phyloP scores from a whole-genome alignment of 177 flowering plant genomes.

The Vitis hybrid region DNA sequence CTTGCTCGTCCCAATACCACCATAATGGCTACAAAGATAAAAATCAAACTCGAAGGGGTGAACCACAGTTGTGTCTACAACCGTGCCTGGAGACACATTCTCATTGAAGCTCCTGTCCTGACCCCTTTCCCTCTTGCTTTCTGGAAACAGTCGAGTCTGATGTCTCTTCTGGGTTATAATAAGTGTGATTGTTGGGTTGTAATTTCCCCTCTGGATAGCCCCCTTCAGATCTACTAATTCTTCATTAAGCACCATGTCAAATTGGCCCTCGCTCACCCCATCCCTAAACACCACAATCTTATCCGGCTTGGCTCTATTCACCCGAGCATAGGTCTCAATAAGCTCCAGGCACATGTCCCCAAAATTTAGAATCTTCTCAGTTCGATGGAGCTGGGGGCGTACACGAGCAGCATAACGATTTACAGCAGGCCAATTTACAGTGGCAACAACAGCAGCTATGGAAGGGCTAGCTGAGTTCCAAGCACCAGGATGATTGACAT shows the following conservation, averaged over 20 bases:
- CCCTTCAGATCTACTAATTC: conserved; percentile 54
- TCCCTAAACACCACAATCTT: conserved; percentile 76
- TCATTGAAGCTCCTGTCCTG: conserved; percentile 16
- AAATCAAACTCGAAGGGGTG: conserved; percentile 70
- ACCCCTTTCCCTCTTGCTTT: conserved; percentile 24
- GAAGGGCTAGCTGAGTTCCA: conserved; percentile 50
- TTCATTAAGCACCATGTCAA: conserved; percentile 73
- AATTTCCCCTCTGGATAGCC: conserved; percentile 25
- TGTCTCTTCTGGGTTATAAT: conserved; percentile 79
- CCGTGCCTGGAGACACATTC: conserved; percentile 77
- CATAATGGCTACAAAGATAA: conserved; percentile 74
- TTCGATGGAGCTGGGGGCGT: conserved; percentile 44
- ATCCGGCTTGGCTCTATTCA: conserved; percentile 40
- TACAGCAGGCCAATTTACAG: conserved; percentile 81
- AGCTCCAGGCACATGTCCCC: conserved; percentile 67
- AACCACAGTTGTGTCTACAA: conserved; percentile 61
- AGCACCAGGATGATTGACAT: conserved; percentile 74
- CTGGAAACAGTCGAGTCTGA: conserved; percentile 64
- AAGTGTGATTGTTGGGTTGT: conserved; percentile 55
- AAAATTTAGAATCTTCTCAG: conserved; percentile 50
- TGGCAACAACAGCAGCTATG: conserved; percentile 71
- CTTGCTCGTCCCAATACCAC: conserved; percentile 77
- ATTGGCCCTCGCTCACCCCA: conserved; percentile 86
- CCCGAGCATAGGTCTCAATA: conserved; percentile 34
- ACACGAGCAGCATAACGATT: conserved; percentile 64